These are phyloP conservation scores for Cicer pinnatifidum DNA, from an alignment of 306 rosid species.

Conservation along the genomic window DNA sequence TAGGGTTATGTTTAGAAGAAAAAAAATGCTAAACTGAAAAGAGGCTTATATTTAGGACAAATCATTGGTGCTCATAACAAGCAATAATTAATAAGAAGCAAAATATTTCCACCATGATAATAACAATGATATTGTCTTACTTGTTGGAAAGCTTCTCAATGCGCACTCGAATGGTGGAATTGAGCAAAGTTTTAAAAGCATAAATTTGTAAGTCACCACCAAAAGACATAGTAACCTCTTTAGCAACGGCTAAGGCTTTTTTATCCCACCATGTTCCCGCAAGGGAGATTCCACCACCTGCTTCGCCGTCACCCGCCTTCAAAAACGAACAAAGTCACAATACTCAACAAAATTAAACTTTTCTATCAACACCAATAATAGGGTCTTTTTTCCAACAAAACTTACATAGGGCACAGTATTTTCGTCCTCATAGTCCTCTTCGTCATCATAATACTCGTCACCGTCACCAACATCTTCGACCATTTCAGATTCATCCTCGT, in stretches of 20 bases:
- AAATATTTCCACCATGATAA: no score
- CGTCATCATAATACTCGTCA: no score
- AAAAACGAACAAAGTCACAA: constrained; percentile 8
- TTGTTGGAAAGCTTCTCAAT: constrained; percentile 80
- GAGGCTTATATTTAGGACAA: no score
- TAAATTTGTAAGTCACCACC: constrained; percentile 76
- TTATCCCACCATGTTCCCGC: constrained; percentile 96
- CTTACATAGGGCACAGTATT: no score
- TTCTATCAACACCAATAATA: background rate
- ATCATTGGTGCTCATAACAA: background rate
- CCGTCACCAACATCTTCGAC: no score
- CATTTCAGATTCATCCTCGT: no score
- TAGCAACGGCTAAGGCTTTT: constrained; percentile 75
- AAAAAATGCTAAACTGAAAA: no score
- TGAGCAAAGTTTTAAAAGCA: constrained; percentile 73
- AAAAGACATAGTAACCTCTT: constrained; percentile 69
- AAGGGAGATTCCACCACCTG: constrained; percentile 87
- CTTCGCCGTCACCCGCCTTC: constrained; percentile 91
- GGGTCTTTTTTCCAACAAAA: no score
- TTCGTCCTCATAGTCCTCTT: no score
- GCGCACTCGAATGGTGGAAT: constrained; percentile 77
- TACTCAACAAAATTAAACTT: background rate
- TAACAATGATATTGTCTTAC: constrained; percentile 47
- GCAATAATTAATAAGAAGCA: background rate
- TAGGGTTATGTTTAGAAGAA: no score